Percentiles rank a stretch among this genome's conserved stretches.
Conservation (phyloP, 2,329 filamentous ascomycete genomes). For the Botryotinia convoluta region DNA sequence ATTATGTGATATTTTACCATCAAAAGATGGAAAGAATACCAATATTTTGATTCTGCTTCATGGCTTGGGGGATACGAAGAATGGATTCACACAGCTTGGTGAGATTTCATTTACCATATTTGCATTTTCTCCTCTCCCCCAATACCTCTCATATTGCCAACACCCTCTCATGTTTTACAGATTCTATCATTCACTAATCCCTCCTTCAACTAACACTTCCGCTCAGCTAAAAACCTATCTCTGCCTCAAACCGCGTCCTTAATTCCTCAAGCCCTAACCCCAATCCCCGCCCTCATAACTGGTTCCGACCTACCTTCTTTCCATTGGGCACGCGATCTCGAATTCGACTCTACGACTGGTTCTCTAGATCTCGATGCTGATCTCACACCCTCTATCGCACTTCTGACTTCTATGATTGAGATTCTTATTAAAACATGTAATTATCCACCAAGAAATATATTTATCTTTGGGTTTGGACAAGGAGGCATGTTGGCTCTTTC, state of each 20-base stretch:
- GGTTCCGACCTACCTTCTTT: slow-evolving; percentile 42
- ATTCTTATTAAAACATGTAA: slow-evolving; percentile 48
- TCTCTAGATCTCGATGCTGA: slow-evolving; percentile 54
- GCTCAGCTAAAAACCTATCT: slow-evolving; percentile 48
- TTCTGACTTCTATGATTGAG: slow-evolving; percentile 46
- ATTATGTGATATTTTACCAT: slow-evolving; percentile 38
- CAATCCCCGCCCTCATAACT: slow-evolving; percentile 52
- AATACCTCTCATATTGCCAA: neutral
- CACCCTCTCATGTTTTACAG: neutral
- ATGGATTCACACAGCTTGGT: slow-evolving; percentile 56
- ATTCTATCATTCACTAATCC: neutral
- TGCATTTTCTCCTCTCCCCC: neutral
- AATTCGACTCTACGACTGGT: slow-evolving; percentile 51
- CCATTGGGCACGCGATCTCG: slow-evolving; percentile 59
- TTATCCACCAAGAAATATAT: slow-evolving; percentile 48
- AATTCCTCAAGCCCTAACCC: slow-evolving; percentile 57
- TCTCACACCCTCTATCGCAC: slow-evolving; percentile 44
- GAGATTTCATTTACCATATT: neutral
- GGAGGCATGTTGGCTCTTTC: slow-evolving; percentile 55
- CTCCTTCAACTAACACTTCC: neutral
- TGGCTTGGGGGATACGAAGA: slow-evolving; percentile 63
- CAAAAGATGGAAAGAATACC: slow-evolving; percentile 41
- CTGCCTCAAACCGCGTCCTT: slow-evolving; percentile 65
- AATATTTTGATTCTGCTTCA: slow-evolving; percentile 68
- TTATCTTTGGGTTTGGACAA: slow-evolving; percentile 56